Conservation (phyloP, 768 basidiomycete genomes). For the Nidularia sp. region DNA sequence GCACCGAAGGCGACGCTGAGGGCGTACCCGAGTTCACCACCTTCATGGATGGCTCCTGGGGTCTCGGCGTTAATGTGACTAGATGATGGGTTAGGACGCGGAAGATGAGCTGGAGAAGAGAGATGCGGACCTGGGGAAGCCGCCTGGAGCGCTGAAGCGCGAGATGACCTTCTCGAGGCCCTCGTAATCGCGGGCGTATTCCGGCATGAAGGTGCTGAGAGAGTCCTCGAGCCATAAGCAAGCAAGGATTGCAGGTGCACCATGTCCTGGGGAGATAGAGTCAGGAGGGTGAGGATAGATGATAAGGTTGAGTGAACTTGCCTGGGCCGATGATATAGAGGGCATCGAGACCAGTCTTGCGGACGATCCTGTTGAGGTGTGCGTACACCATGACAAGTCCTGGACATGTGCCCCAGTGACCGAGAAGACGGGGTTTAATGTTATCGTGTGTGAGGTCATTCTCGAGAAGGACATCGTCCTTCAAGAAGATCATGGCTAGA, state of each 20-base stretch:
- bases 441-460: slow-evolving; percentile 55
- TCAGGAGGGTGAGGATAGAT: not conserved
- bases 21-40: slow-evolving; percentile 87
- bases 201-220: slow-evolving; percentile 51
- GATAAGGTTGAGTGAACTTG: slow-evolving; percentile 10
- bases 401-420: slow-evolving; percentile 84
- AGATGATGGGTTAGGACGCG: not conserved
- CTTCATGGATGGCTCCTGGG: slow-evolving; percentile 89
- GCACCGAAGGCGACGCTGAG: slow-evolving; percentile 83
- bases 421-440: slow-evolving; percentile 78
- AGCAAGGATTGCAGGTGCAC: slow-evolving; percentile 84
- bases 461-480: slow-evolving; percentile 65
- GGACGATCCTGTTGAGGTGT: slow-evolving; percentile 63
- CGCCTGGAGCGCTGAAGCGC: slow-evolving; percentile 77
- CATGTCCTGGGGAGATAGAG: slow-evolving; percentile 49
- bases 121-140: slow-evolving; percentile 65
- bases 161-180: slow-evolving; percentile 70
- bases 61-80: slow-evolving; percentile 81
- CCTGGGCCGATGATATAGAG: slow-evolving; percentile 83
- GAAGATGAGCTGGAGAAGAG: not conserved
- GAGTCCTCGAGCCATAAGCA: slow-evolving; percentile 85
- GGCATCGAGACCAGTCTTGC: slow-evolving; percentile 54
- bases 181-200: slow-evolving; percentile 47
- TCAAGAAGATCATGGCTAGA: slow-evolving; percentile 82
- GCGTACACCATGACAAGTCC: slow-evolving; percentile 71